Base-by-base conservation (phyloP, 495 filamentous ascomycete genomes). In the Trichoderma orchidacearum region DNA sequence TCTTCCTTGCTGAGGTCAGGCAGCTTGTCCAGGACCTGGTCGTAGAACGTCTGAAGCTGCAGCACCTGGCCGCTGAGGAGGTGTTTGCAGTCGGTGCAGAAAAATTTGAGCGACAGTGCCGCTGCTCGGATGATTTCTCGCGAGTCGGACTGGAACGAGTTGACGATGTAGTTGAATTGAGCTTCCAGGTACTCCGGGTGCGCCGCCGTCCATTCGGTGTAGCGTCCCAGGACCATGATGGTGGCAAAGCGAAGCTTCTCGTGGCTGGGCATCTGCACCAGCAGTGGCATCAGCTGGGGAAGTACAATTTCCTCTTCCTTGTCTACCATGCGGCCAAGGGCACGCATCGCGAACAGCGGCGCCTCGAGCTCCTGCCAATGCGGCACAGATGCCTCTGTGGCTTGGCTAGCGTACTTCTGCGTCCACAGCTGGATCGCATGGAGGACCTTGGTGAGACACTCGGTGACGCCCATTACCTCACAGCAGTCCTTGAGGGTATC, bases 401-500 rank as follows among this genome's bases (percentile, higher is more conserved):
- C 83, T 66, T 89, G 83, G 30, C 84, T 74, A 13, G 83, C 90
- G 62, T 94, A 92, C 31, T 81, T 83, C 34, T 80, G 78, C 62
- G 93, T 86, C 93, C 93, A 99, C 9, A 81, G 64, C 70, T 95
- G 85, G 59, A 99, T 90, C 45, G 85, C 72, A 4, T 85, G 73
- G 63, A 90, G 89, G 3, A 93, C 84, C 68, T 97, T 97, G 54
- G 80, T 78, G 45, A 99, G 79, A 60, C 93, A 97, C 51, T 94
- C 88, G 0, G 87, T 81, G 30, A 92, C 85, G 11, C 91, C 91
- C 66, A 99, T 91, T 18, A 99, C 91, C 61, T 95, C 85, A 69
- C 93, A 97, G 55, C 90, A 89, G 65, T 97, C 93, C 72, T 99
- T 99, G 36, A 99, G 80, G 3, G 96, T 93, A 68, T 99, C 93